phyloP scores from a whole-genome alignment of 179 eudicot genomes.

The Vitellaria paradoxa region DNA sequence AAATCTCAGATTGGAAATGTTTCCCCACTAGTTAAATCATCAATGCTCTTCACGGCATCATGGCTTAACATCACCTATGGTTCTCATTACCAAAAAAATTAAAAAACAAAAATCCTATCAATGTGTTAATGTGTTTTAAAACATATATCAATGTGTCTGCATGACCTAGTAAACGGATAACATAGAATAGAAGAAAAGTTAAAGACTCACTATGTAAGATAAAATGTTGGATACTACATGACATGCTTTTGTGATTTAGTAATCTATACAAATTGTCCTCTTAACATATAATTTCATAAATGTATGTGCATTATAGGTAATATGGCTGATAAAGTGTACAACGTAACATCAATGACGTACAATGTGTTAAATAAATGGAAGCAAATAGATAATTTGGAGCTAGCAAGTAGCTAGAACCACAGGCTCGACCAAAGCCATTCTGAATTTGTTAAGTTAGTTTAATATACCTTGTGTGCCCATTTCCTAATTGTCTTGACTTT shows the following conservation, averaged over 20 bases:
- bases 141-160: slow-evolving; percentile 72
- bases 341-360: neutral
- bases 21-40: neutral
- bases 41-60: neutral
- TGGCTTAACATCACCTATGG: neutral
- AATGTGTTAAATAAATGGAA: neutral
- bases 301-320: neutral
- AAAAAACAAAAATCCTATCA: neutral
- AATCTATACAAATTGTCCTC: neutral
- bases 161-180: slow-evolving; percentile 51
- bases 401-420: no score
- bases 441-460: neutral
- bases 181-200: neutral
- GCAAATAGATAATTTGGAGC: no score
- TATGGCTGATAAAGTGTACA: neutral
- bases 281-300: neutral
- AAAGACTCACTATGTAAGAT: no score
- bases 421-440: no score
- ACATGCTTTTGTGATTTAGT: no score
- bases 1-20: neutral
- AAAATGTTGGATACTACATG: no score
- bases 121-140: slow-evolving; percentile 35
- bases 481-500: no score
- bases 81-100: neutral
- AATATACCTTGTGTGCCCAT: no score